Evolutionary conservation across 768 basidiomycete genomes (phyloP).

Genomic region (Kondoa subrosea): DNA sequence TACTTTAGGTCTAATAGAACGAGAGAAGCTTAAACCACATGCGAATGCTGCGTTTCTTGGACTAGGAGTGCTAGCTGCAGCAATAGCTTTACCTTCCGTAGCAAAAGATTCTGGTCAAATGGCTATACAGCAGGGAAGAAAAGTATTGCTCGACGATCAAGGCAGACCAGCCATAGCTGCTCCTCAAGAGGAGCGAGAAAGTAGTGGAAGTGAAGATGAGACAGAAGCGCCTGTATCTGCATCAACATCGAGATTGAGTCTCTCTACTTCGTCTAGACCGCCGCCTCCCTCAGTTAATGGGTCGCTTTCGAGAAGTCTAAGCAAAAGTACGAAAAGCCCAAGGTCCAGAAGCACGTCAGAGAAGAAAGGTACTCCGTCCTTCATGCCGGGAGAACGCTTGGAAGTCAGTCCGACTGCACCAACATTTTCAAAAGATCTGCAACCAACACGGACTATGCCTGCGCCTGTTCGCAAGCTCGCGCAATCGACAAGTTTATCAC

Average conservation of each 20-base stretch:
- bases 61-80: constrained; percentile 61
- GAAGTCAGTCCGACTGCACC: background rate
- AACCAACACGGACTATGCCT: background rate
- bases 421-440: background rate
- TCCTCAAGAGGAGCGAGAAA: background rate
- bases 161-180: background rate
- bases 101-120: constrained; percentile 61
- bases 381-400: background rate
- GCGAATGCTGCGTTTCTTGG: constrained; percentile 64
- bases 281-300: too few relatives aligned
- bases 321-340: too few relatives aligned
- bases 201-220: constrained; percentile 22
- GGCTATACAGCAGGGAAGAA: constrained; percentile 74
- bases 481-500: background rate
- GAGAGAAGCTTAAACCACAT: constrained; percentile 53
- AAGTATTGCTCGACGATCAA: constrained; percentile 31
- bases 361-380: background rate
- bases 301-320: too few relatives aligned
- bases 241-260: background rate
- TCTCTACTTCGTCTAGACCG: too few relatives aligned
- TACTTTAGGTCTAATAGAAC: constrained; percentile 25
- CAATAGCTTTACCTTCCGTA: constrained; percentile 56
- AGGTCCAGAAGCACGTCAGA: background rate
- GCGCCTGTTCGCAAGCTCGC: background rate
- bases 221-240: background rate